Evolutionary conservation across 768 basidiomycete species (phyloP).

Genomic region (Phlegmacium glaucopus): DNA sequence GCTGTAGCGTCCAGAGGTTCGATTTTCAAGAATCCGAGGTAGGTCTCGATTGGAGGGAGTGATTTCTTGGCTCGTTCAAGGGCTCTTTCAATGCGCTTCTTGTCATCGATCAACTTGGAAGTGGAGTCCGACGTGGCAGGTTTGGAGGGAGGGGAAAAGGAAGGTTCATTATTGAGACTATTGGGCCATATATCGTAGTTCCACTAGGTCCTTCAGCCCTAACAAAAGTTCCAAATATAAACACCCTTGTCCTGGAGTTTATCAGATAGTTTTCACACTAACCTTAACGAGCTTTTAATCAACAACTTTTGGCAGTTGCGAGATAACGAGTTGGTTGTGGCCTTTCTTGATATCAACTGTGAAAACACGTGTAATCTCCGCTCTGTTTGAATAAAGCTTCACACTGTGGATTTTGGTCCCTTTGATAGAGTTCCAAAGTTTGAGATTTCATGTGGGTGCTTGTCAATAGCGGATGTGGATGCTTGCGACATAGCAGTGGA

Average conservation of each 20-base stretch:
- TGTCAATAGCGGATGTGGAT: too few species aligned
- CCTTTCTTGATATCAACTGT: constrained; percentile 35
- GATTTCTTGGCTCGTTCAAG: constrained; percentile 27
- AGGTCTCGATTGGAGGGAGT: constrained; percentile 27
- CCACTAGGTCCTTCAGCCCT: constrained; percentile 44
- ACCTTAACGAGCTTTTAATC: constrained; percentile 41
- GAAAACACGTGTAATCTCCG: constrained; percentile 40
- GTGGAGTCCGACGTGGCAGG: constrained; percentile 23
- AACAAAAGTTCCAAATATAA: neutral
- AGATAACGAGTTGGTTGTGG: constrained; percentile 37
- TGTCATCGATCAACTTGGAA: constrained; percentile 18
- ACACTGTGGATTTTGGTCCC: constrained; percentile 37
- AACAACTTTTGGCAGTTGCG: constrained; percentile 33
- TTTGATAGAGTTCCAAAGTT: constrained; percentile 18
- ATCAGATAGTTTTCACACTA: neutral
- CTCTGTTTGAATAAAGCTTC: constrained; percentile 38
- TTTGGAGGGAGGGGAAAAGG: constrained; percentile 9
- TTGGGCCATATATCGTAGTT: constrained; percentile 45
- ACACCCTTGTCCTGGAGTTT: too few species aligned
- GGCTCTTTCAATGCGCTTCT: constrained; percentile 24
- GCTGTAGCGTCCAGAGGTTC: constrained; percentile 27
- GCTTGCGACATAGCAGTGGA: too few species aligned
- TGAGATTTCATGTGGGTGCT: too few species aligned
- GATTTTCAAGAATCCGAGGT: constrained; percentile 31
- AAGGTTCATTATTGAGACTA: constrained; percentile 23